Evolutionary conservation across 371 early-diverging fungal genomes (phyloP).

Genomic region (Funneliformis caledonium): DNA sequence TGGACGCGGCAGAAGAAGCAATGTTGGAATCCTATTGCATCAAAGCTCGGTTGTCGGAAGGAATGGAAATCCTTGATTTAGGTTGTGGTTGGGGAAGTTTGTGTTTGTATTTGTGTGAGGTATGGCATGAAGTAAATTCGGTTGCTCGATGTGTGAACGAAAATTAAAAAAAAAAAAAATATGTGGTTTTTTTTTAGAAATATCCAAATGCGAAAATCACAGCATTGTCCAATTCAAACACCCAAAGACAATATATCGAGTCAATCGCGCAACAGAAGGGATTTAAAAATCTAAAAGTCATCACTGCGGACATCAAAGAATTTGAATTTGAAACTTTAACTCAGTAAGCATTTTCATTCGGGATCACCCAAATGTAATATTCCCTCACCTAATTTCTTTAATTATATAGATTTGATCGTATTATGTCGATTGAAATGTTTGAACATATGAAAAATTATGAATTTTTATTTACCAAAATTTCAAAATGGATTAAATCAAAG

Average conservation of each 20-base stretch:
- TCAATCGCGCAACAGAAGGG: slow-evolving; percentile 47
- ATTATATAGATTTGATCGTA: slow-evolving; percentile 53
- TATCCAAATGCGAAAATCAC: slow-evolving; percentile 59
- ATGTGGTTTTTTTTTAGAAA: slow-evolving; percentile 30
- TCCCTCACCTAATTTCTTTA: not conserved
- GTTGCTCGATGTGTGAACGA: slow-evolving; percentile 17
- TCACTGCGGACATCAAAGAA: slow-evolving; percentile 59
- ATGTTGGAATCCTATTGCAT: slow-evolving; percentile 64
- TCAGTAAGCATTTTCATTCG: slow-evolving; percentile 14
- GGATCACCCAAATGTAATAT: too few species aligned
- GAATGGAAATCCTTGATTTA: slow-evolving; percentile 58
- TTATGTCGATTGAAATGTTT: slow-evolving; percentile 66
- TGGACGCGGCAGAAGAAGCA: slow-evolving; percentile 60
- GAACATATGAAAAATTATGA: slow-evolving; percentile 70
- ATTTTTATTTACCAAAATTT: slow-evolving; percentile 53
- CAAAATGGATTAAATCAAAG: slow-evolving; percentile 54
- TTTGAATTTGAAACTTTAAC: slow-evolving; percentile 41
- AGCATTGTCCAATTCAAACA: slow-evolving; percentile 57
- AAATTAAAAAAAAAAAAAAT: too few species aligned
- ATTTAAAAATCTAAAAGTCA: slow-evolving; percentile 53
- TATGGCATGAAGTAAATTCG: slow-evolving; percentile 20
- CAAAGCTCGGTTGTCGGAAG: slow-evolving; percentile 56
- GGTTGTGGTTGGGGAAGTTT: slow-evolving; percentile 69
- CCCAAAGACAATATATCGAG: slow-evolving; percentile 56
- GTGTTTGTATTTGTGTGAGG: slow-evolving; percentile 56